Evolutionary conservation across 2,329 filamentous ascomycete genomes (phyloP), one percentile per base, ranked within the genome.

Genomic region (Calonectria pauciramosa): DNA sequence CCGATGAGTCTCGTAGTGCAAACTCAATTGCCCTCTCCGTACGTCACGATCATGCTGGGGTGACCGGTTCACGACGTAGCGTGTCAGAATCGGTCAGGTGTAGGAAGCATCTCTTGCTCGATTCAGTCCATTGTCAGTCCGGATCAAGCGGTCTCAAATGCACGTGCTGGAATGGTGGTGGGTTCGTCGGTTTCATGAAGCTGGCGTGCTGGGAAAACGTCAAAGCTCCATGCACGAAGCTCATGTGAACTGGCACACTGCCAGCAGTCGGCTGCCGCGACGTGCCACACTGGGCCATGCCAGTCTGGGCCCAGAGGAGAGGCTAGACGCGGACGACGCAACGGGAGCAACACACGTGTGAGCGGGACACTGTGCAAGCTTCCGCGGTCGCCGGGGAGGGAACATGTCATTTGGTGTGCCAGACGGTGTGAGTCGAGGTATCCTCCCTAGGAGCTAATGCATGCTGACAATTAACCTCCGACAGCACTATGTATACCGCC

Each of bases 361-460:
- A 34, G 70, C 78, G 78, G 79, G 78, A 78, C 71, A 72, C 64
- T 72, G 71, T 77, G 72, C 63, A 72, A 72, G 74, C 67, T 80
- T 80, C 79, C 79, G 79, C 77, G 77, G 74, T 60, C 59, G 70
- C 23, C 76, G 73, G 69, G 44, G 56, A 68, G 73, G 74, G 51
- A 69, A 76, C 76, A 44, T 75, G 73, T 51, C 26, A 67, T 68
- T 68, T 63, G 67, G 73, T 30, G 74, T 67, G 71, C 63, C 41
- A 51, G 41, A 73, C 75, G 79, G 76, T 73, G 70, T 76, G 76
- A 75, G 71, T 74, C 64, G 72, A 79, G 70, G 74, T 76, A 79
- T 70, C 68, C 60, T 70, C 30, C 26, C n/a, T 32, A 67, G 38
- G 75, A 72, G 77, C 79, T 80, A 80, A 80, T 80, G 77, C 79